Evolutionary conservation across 1,139 yeast species (phyloP).

Genomic region (Taphrina pruni): DNA sequence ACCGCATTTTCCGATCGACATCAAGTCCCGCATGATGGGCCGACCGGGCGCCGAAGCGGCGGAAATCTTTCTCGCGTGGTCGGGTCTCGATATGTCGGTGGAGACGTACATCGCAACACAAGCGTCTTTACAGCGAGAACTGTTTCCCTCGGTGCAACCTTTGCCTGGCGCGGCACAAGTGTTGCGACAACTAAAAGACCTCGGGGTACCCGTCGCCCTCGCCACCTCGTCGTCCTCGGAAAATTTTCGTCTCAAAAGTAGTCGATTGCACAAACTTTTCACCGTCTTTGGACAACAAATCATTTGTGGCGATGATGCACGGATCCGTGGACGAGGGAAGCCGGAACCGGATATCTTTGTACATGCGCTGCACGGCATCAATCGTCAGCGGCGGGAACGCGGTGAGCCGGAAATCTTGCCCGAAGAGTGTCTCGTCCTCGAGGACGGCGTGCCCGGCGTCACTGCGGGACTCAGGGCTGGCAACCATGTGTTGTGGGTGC

Average conservation of each 20-base stretch:
- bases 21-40: constrained; percentile 85
- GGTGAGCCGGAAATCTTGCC: constrained; percentile 59
- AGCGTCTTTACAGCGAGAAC: constrained; percentile 60
- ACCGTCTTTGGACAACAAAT: constrained; percentile 61
- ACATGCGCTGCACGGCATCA: constrained; percentile 73
- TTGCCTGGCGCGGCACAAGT: constrained; percentile 86
- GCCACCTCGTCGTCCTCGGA: constrained; percentile 81
- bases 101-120: constrained; percentile 65
- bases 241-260: constrained; percentile 72
- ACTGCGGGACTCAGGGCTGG: constrained; percentile 81
- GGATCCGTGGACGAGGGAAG: constrained; percentile 84
- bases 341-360: constrained; percentile 94
- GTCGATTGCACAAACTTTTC: constrained; percentile 65
- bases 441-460: constrained; percentile 93
- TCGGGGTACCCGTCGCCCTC: constrained; percentile 76
- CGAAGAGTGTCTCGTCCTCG: constrained; percentile 85
- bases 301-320: constrained; percentile 85
- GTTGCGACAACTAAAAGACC: constrained; percentile 59
- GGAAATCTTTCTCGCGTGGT: constrained; percentile 67
- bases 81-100: constrained; percentile 63
- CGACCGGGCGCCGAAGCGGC: constrained; percentile 79
- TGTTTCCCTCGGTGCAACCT: constrained; percentile 70
- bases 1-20: constrained; percentile 78
- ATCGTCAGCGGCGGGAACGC: constrained; percentile 54
- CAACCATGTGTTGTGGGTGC: constrained; percentile 90